Evolutionary conservation across 2,329 filamentous ascomycete species (phyloP).

Genomic region (Arthrocladium fulminans): DNA sequence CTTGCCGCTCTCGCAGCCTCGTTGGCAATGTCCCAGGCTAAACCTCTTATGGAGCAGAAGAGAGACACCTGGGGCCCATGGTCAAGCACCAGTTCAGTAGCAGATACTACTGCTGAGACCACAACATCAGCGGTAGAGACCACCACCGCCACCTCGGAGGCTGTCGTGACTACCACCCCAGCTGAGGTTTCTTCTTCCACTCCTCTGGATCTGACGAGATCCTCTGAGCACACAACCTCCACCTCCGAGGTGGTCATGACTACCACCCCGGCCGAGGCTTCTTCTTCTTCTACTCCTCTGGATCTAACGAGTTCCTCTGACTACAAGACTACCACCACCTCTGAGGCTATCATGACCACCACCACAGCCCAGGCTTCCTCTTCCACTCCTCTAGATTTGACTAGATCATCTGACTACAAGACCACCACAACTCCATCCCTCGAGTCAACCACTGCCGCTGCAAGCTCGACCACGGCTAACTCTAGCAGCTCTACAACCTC

Average conservation of each 20-base stretch:
- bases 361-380: neutral
- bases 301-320: neutral
- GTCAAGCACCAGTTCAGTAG: neutral
- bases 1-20: neutral
- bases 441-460: neutral
- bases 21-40: conserved; percentile 3
- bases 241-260: neutral
- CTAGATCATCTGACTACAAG: neutral
- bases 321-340: neutral
- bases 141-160: too few relatives aligned
- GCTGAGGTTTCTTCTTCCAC: neutral
- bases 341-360: neutral
- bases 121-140: neutral
- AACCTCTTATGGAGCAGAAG: conserved; percentile 1
- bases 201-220: neutral
- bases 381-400: neutral
- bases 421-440: neutral
- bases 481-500: neutral
- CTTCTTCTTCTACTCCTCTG: neutral
- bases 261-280: neutral
- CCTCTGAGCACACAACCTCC: neutral
- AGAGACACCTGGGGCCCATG: neutral
- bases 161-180: neutral
- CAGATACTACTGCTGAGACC: neutral
- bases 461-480: neutral